These are phyloP conservation scores for Hemileccinum rubropunctum DNA, from an alignment of 768 basidiomycete species.

Conservation along the genomic window DNA sequence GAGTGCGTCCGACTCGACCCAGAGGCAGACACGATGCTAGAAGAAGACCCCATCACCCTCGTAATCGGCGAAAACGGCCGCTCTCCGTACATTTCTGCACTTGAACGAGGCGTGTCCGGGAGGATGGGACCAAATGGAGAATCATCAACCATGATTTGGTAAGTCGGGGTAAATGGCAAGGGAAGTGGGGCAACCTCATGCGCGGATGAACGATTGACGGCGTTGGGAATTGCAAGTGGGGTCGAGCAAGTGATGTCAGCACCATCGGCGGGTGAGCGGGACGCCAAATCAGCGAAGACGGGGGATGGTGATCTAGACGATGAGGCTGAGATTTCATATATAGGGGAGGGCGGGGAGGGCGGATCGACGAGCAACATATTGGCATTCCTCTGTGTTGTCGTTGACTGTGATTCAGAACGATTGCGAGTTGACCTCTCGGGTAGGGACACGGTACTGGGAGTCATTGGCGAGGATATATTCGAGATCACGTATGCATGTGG, in stretches of 20 bases:
- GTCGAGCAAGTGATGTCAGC: not conserved
- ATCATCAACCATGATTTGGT: constrained; percentile 20
- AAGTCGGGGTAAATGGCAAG: constrained; percentile 18
- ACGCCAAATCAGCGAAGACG: not conserved
- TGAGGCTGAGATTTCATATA: constrained; percentile 2
- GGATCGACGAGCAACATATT: not conserved
- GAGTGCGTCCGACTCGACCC: constrained; percentile 2
- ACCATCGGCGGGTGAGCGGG: not conserved
- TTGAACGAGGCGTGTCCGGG: constrained; percentile 28
- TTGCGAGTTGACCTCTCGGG: constrained; percentile 11
- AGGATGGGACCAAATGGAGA: constrained; percentile 31
- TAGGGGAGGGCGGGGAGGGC: not conserved
- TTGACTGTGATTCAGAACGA: constrained; percentile 20
- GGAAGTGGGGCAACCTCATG: not conserved
- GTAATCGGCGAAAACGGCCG: constrained; percentile 29
- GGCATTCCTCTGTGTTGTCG: constrained; percentile 5
- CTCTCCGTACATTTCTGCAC: constrained; percentile 26
- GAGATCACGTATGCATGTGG: constrained; percentile 47
- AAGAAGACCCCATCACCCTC: constrained; percentile 20
- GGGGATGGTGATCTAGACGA: not conserved
- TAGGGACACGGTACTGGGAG: constrained; percentile 11
- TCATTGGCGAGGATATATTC: constrained; percentile 35
- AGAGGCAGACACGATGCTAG: not conserved
- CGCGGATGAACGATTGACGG: not conserved
- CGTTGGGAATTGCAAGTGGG: constrained; percentile 12